Conservation (phyloP, 768 basidiomycete species). For the Auriscalpium vulgare region DNA sequence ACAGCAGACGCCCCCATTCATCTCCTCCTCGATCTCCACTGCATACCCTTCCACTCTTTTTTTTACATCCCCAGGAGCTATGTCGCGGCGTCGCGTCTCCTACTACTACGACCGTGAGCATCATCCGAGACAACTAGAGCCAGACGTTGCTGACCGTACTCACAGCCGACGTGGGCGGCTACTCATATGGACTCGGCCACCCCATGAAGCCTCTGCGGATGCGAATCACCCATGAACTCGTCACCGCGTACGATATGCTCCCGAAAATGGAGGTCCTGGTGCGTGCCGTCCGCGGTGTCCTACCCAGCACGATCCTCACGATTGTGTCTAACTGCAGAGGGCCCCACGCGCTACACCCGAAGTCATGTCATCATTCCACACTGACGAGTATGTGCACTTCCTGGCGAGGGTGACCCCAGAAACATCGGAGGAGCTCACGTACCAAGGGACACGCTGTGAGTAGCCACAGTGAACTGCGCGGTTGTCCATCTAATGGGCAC, state of each 20-base stretch:
- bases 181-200: constrained; percentile 82
- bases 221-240: constrained; percentile 86
- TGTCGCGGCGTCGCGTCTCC: constrained; percentile 69
- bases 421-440: constrained; percentile 79
- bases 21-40: too few species aligned
- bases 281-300: constrained; percentile 22
- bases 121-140: too few species aligned
- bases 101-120: constrained; percentile 72
- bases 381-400: constrained; percentile 97
- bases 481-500: not conserved
- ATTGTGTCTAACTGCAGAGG: constrained; percentile 15
- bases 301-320: not conserved
- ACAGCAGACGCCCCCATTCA: too few species aligned
- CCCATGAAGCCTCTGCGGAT: constrained; percentile 97
- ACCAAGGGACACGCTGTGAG: constrained; percentile 79
- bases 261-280: constrained; percentile 91
- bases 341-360: constrained; percentile 28
- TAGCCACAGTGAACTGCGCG: constrained; percentile 6
- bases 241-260: constrained; percentile 88
- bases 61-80: constrained; percentile 17
- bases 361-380: constrained; percentile 87
- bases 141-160: not conserved
- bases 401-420: constrained; percentile 85
- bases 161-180: constrained; percentile 62
- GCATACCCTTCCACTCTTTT: too few species aligned